Percentiles rank a stretch among this genome's conserved stretches.
phyloP scores from a whole-genome alignment of 164 flowering plant species.

The Aristolochia californica region DNA sequence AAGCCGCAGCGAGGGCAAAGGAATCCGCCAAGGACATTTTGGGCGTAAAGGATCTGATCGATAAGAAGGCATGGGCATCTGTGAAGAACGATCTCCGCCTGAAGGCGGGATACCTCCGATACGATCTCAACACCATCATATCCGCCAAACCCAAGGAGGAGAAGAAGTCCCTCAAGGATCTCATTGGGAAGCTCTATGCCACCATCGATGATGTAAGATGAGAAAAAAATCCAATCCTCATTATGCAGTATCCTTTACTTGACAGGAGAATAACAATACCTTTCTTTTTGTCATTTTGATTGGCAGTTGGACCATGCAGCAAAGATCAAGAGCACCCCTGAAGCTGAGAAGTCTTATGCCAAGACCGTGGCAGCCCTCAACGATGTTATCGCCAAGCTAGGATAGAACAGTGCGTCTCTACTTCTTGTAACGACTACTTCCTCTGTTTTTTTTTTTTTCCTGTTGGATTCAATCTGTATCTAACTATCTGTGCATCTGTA shows the following conservation, averaged over 20 bases:
- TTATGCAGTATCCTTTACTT: too few relatives aligned
- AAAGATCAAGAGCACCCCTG: slow-evolving; percentile 68
- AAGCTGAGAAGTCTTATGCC: slow-evolving; percentile 79
- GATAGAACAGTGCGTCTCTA: slow-evolving; percentile 15
- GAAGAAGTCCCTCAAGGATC: slow-evolving; percentile 69
- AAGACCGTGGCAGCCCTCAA: slow-evolving; percentile 51
- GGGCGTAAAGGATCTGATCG: slow-evolving; percentile 56
- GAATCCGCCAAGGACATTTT: slow-evolving; percentile 87
- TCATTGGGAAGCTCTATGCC: slow-evolving; percentile 66
- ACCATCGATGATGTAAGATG: slow-evolving; percentile 46
- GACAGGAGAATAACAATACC: background rate
- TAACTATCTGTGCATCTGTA: too few relatives aligned
- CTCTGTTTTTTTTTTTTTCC: too few relatives aligned
- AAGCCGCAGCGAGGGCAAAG: slow-evolving; percentile 68
- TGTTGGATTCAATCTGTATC: too few relatives aligned
- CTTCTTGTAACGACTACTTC: too few relatives aligned
- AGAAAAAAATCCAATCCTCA: background rate
- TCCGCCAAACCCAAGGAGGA: slow-evolving; percentile 65
- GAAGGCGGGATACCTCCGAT: slow-evolving; percentile 68
- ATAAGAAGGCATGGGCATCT: slow-evolving; percentile 91
- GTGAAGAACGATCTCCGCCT: slow-evolving; percentile 79
- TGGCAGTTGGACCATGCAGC: slow-evolving; percentile 85
- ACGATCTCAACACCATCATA: slow-evolving; percentile 84
- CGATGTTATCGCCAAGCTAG: slow-evolving; percentile 72
- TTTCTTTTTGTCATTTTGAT: background rate